These are phyloP conservation scores for Endothia cerciana DNA, from an alignment of 2,329 filamentous ascomycete species.

Conservation along the genomic window DNA sequence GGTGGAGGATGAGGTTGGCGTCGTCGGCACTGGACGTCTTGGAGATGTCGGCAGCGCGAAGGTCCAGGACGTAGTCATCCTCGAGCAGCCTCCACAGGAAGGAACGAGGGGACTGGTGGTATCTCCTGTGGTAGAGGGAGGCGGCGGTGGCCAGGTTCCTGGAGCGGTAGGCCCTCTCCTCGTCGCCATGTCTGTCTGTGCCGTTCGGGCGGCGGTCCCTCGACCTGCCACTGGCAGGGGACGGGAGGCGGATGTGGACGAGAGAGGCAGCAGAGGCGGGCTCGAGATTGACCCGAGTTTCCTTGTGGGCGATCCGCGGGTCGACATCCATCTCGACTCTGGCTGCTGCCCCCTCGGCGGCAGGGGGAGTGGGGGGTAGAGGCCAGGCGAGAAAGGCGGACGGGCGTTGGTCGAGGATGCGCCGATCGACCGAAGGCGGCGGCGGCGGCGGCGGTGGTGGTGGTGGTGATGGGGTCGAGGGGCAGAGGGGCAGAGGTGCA, in stretches of 20 bases:
- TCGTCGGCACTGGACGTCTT: conserved; percentile 68
- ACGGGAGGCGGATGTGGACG: conserved; percentile 71
- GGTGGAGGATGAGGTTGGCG: conserved; percentile 74
- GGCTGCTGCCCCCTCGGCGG: conserved; percentile 25
- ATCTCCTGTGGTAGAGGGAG: conserved; percentile 81
- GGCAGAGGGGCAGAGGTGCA: neutral
- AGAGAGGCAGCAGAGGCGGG: conserved; percentile 69
- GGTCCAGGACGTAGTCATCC: conserved; percentile 76
- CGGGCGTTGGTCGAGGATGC: neutral
- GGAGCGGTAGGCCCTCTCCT: conserved; percentile 74
- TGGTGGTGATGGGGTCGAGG: neutral
- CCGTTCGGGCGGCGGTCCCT: conserved; percentile 42
- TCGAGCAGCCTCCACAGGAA: conserved; percentile 92
- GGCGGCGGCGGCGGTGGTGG: neutral
- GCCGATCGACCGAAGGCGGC: too few relatives aligned
- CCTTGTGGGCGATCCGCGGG: conserved; percentile 76
- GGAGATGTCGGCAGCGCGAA: conserved; percentile 81
- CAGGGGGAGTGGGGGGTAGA: neutral
- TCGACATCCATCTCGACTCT: conserved; percentile 67
- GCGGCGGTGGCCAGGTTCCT: conserved; percentile 77
- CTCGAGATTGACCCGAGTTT: conserved; percentile 84
- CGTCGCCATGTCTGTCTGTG: conserved; percentile 54
- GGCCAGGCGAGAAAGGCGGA: conserved; percentile 11
- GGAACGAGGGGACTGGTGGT: conserved; percentile 75
- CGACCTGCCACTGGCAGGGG: conserved; percentile 37